These are phyloP conservation scores for Candida pseudofarinosa DNA, from an alignment of 805 yeast species.

Conservation along the genomic window DNA sequence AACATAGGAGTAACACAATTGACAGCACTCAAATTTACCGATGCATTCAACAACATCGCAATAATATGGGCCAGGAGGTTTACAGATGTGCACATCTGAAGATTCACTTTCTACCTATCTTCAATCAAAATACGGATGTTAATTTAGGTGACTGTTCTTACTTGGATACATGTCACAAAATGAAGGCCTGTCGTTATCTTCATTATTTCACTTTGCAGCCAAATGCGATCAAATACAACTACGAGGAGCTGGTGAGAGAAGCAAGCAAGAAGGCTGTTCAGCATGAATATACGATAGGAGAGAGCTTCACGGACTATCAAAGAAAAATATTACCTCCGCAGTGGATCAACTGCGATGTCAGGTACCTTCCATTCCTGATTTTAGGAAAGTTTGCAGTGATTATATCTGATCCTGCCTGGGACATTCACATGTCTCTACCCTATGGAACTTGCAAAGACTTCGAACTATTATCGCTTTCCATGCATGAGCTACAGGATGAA, in stretches of 20 bases:
- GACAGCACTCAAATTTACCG: constrained; percentile 9
- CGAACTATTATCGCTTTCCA: constrained; percentile 63
- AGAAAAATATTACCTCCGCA: constrained; percentile 55
- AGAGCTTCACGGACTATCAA: constrained; percentile 33
- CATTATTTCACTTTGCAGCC: constrained; percentile 65
- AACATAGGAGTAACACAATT: constrained; percentile 7
- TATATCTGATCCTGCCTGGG: constrained; percentile 96
- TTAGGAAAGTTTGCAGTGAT: constrained; percentile 80
- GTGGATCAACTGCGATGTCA: constrained; percentile 84
- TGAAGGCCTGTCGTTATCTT: constrained; percentile 71
- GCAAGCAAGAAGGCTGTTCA: constrained; percentile 12
- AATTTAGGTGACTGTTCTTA: constrained; percentile 88
- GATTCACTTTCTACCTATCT: constrained; percentile 27
- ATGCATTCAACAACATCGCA: constrained; percentile 11
- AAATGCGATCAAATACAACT: constrained; percentile 2
- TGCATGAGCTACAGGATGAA: constrained; percentile 70
- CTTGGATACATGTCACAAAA: constrained; percentile 88
- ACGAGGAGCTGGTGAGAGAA: constrained; percentile 5
- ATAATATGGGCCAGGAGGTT: constrained; percentile 14
- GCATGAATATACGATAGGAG: constrained; percentile 48
- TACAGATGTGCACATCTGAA: constrained; percentile 21
- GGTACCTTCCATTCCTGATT: constrained; percentile 61
- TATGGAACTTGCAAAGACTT: constrained; percentile 75
- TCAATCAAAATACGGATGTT: constrained; percentile 56
- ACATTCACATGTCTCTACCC: constrained; percentile 83